Conservation (phyloP, 2,329 filamentous ascomycete genomes). For the Fusarium proliferatum region DNA sequence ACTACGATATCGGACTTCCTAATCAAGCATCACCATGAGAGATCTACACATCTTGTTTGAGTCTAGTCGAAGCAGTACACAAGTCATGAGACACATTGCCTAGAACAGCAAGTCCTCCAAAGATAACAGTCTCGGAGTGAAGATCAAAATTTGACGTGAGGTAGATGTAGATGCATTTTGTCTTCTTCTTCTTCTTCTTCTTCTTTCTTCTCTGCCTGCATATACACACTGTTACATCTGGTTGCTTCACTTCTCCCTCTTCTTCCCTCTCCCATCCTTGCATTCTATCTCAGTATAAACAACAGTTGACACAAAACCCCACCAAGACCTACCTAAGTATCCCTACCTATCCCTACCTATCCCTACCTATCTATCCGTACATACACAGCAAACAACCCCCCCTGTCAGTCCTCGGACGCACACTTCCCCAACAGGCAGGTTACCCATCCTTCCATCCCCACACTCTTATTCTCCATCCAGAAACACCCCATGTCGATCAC, state of each 20-base stretch:
- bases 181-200: no score
- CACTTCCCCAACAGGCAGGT: conserved; percentile 37
- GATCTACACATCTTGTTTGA: not conserved
- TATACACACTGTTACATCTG: not conserved
- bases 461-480: conserved; percentile 2
- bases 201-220: not conserved
- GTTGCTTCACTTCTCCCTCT: not conserved
- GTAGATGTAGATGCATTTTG: not conserved
- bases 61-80: not conserved
- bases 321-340: not conserved
- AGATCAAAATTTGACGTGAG: not conserved
- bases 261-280: not conserved
- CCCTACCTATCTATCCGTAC: not conserved
- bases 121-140: not conserved
- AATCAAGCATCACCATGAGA: conserved; percentile 1
- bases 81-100: conserved; percentile 27
- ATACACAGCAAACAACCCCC: not conserved
- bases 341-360: no score
- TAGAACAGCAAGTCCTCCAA: not conserved
- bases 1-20: conserved; percentile 15
- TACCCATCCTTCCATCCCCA: conserved; percentile 15
- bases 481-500: conserved; percentile 19
- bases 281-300: not conserved
- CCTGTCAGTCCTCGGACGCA: conserved; percentile 17
- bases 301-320: not conserved